phyloP scores from a whole-genome alignment of 139 green algal species.

The Tetraselmis chui region DNA sequence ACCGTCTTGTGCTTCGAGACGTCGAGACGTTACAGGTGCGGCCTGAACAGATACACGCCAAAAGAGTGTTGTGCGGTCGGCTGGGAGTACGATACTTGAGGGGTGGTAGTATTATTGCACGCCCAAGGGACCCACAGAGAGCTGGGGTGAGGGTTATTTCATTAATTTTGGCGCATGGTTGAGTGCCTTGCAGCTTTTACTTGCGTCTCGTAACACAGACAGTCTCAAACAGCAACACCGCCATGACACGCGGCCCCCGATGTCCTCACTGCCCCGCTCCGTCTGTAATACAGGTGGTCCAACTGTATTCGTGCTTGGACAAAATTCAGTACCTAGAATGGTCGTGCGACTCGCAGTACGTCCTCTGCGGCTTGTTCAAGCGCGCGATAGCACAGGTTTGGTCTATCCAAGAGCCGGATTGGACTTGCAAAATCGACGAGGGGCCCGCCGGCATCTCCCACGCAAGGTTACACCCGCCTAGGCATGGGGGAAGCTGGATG shows the following conservation, averaged over 20 bases:
- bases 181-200: neutral
- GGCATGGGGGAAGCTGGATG: no score
- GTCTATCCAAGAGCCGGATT: slow-evolving; percentile 62
- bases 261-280: neutral
- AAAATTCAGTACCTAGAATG: slow-evolving; percentile 69
- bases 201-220: neutral
- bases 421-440: slow-evolving; percentile 84
- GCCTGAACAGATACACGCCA: no score
- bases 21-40: slow-evolving; percentile 16
- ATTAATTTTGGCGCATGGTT: neutral
- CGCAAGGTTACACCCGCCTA: neutral
- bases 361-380: slow-evolving; percentile 62
- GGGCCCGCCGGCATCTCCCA: slow-evolving; percentile 47
- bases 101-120: no score
- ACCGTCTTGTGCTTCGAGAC: slow-evolving; percentile 67
- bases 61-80: no score
- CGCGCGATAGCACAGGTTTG: slow-evolving; percentile 54
- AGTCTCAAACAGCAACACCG: neutral
- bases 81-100: no score
- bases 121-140: no score
- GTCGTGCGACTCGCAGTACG: slow-evolving; percentile 59
- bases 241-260: neutral
- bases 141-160: no score
- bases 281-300: slow-evolving; percentile 44
- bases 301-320: slow-evolving; percentile 79